A percentile compares a stretch with the other conserved stretches of the same genome.
phyloP scores from a whole-genome alignment of 2,329 filamentous ascomycete genomes.

The Alternaria brassicicola region DNA sequence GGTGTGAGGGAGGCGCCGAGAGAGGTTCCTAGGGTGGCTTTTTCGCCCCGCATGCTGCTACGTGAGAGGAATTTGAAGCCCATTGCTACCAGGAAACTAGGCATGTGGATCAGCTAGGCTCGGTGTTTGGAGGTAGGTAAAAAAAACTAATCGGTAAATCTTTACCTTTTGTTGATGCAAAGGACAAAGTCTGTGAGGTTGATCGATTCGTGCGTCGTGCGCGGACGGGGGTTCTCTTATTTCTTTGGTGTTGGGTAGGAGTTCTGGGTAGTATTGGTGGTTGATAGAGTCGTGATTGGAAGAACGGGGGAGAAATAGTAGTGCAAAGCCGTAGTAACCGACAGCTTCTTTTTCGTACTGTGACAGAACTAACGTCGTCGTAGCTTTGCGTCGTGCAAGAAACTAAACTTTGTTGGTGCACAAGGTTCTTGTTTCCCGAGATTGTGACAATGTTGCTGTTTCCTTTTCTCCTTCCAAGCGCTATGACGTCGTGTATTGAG shows the following conservation, averaged over 20 bases:
- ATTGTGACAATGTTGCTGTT: slow-evolving; percentile 2
- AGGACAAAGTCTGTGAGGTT: neutral
- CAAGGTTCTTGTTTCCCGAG: neutral
- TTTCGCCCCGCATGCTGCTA: slow-evolving; percentile 40
- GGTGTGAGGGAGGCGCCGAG: slow-evolving; percentile 29
- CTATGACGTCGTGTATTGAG: slow-evolving; percentile 8
- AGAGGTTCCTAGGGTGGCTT: slow-evolving; percentile 29
- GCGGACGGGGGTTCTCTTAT: neutral
- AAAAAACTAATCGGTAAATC: neutral
- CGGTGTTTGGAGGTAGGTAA: neutral
- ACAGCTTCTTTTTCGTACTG: neutral
- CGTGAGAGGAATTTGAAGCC: slow-evolving; percentile 39
- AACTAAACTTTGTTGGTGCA: neutral
- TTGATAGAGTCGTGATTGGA: neutral
- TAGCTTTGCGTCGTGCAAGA: neutral
- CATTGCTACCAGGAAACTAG: slow-evolving; percentile 18
- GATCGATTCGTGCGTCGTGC: neutral
- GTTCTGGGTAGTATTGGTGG: neutral
- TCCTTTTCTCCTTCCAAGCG: neutral
- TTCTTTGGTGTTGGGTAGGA: neutral
- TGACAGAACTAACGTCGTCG: neutral
- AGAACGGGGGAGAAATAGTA: neutral
- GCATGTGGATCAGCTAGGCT: neutral
- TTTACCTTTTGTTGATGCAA: neutral
- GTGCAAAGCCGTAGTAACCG: neutral